A percentile compares a stretch with the other conserved stretches of the same genome.
phyloP scores from a whole-genome alignment of 495 filamentous ascomycete species.

The Aspergillus egyptiacus region DNA sequence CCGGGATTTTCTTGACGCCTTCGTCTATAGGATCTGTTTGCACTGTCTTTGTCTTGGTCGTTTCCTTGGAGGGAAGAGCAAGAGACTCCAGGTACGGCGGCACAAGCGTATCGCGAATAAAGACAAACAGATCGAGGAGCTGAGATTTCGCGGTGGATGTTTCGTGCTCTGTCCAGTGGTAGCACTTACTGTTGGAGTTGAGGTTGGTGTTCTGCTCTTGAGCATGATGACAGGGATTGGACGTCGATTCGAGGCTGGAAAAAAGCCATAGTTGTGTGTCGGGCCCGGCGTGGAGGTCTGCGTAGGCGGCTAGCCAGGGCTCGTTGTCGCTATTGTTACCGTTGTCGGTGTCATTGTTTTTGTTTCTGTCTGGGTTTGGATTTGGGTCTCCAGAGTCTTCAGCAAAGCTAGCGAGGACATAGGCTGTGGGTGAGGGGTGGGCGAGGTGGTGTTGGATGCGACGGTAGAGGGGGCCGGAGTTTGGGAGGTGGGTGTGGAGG shows the following conservation, averaged over 20 bases:
- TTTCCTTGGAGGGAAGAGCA: background rate
- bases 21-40: background rate
- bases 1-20: constrained; percentile 11
- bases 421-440: constrained; percentile 32
- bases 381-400: constrained; percentile 3
- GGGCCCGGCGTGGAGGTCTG: constrained; percentile 50
- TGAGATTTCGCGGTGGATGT: constrained; percentile 14
- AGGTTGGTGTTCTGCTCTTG: constrained; percentile 2
- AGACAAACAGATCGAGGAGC: constrained; percentile 24
- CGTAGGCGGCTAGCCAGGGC: constrained; percentile 47
- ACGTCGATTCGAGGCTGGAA: constrained; percentile 44
- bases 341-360: no score
- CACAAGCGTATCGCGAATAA: constrained; percentile 23
- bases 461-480: constrained; percentile 52
- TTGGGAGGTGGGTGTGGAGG: constrained; percentile 46
- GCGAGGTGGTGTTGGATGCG: constrained; percentile 49
- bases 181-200: background rate
- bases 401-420: constrained; percentile 40
- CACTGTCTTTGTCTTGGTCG: background rate
- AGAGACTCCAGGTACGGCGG: constrained; percentile 19
- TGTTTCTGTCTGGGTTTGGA: constrained; percentile 14
- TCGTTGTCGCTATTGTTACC: no score
- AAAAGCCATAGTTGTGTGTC: constrained; percentile 60
- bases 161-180: background rate
- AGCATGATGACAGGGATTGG: no score